These are phyloP conservation scores for Epichloe brachyelytri DNA, from an alignment of 2,329 filamentous ascomycete genomes.

Conservation along the genomic window DNA sequence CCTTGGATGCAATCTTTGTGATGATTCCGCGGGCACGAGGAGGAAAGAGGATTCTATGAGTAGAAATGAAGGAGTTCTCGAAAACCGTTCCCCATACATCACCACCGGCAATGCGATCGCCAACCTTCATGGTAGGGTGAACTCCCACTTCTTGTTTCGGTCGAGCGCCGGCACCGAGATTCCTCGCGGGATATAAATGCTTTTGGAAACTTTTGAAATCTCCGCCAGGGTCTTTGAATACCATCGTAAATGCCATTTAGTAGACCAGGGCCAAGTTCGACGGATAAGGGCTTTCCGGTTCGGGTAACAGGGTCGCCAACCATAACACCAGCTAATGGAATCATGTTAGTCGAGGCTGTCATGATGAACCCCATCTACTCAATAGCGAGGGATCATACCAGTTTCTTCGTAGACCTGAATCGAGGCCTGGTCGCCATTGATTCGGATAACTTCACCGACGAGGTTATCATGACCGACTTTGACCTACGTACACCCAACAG, in stretches of 20 bases:
- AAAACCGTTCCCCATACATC: constrained; percentile 92
- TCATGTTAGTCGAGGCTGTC: neutral
- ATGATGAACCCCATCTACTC: neutral
- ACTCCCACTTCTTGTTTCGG: constrained; percentile 91
- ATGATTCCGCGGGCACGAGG: constrained; percentile 85
- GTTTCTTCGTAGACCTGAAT: constrained; percentile 99
- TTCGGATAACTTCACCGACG: constrained; percentile 95
- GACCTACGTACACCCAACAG: constrained; percentile 40
- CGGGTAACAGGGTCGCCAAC: constrained; percentile 86
- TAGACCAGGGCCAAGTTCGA: constrained; percentile 91
- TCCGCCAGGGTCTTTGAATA: constrained; percentile 90
- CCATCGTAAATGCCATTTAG: constrained; percentile 99
- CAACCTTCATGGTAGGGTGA: constrained; percentile 81
- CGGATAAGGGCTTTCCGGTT: constrained; percentile 90
- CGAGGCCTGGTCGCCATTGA: constrained; percentile 87
- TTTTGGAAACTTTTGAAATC: constrained; percentile 64
- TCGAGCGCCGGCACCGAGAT: constrained; percentile 80
- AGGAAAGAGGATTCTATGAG: constrained; percentile 87
- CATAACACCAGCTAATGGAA: constrained; percentile 67
- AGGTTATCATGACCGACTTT: constrained; percentile 85
- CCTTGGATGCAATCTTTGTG: constrained; percentile 78
- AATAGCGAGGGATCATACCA: constrained; percentile 38
- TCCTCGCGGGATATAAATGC: constrained; percentile 96
- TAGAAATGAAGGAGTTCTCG: constrained; percentile 88
- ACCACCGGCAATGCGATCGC: constrained; percentile 92